phyloP scores from a whole-genome alignment of 1,284 basidiomycete genomes.

The Puccinia hordei region DNA sequence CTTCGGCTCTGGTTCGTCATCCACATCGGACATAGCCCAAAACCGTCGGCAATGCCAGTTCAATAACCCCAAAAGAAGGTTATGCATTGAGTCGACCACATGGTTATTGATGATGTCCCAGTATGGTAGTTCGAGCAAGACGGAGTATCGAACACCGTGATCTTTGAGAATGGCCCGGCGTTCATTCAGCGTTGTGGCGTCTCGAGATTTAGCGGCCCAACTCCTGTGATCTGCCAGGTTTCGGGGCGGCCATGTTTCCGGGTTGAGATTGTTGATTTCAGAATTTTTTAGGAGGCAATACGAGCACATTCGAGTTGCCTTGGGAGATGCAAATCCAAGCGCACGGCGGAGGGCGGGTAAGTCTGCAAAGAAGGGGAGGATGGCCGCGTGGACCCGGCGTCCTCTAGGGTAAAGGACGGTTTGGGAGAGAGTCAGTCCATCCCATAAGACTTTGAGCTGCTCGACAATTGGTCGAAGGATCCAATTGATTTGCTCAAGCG shows the following conservation, averaged over 20 bases:
- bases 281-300: conserved; percentile 36
- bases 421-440: conserved; percentile 55
- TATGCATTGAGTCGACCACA: conserved; percentile 46
- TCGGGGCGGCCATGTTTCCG: conserved; percentile 8
- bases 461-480: conserved; percentile 58
- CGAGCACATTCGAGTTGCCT: conserved; percentile 50
- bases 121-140: conserved; percentile 41
- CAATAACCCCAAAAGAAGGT: conserved; percentile 24
- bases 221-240: conserved; percentile 11
- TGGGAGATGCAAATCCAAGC: conserved; percentile 47
- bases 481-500: conserved; percentile 57
- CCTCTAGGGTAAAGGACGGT: conserved; percentile 15
- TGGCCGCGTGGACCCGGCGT: not conserved
- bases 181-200: not conserved
- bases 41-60: conserved; percentile 24
- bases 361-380: conserved; percentile 44
- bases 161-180: not conserved
- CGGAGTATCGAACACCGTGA: conserved; percentile 41
- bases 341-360: conserved; percentile 50
- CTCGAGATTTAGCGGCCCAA: conserved; percentile 23
- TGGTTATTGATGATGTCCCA: conserved; percentile 45
- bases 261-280: conserved; percentile 34
- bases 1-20: conserved; percentile 19
- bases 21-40: conserved; percentile 35
- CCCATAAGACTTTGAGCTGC: conserved; percentile 58